Percentiles rank a stretch among this genome's conserved stretches.
Evolutionary conservation across 2,329 filamentous ascomycete genomes (phyloP).

Genomic region (Xylaria sp.): DNA sequence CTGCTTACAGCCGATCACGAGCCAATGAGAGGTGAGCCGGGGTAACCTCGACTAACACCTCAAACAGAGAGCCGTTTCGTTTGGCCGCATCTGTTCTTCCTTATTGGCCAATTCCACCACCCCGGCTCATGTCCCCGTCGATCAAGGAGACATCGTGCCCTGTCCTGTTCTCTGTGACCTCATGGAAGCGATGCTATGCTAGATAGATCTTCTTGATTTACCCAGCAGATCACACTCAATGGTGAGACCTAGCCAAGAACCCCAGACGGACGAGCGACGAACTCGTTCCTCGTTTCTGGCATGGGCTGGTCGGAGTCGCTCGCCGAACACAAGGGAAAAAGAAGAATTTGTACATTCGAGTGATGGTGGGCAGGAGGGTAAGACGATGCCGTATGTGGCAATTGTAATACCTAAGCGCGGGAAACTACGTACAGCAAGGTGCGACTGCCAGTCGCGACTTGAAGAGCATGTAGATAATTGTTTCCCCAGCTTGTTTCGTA

Average conservation of each 20-base stretch:
- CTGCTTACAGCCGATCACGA: constrained; percentile 6
- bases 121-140: constrained; percentile 16
- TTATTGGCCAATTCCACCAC: constrained; percentile 34
- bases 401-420: not conserved
- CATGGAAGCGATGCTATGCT: not conserved
- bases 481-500: constrained; percentile 18
- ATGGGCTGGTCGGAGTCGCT: constrained; percentile 16
- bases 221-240: constrained; percentile 3
- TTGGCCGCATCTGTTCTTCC: constrained; percentile 35
- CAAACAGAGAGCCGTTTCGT: constrained; percentile 49
- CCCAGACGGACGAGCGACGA: not conserved
- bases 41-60: constrained; percentile 39
- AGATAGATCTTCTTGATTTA: constrained; percentile 14
- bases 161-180: constrained; percentile 12
- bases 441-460: not conserved
- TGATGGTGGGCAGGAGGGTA: not conserved
- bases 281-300: not conserved
- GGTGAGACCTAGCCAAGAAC: constrained; percentile 27
- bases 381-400: not conserved
- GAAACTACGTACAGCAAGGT: not conserved
- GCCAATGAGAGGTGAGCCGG: constrained; percentile 37
- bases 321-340: not conserved
- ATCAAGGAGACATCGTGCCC: constrained; percentile 26
- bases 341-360: not conserved
- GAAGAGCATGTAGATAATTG: not conserved